These are phyloP conservation scores for Tolypocladium endophyticum DNA, from an alignment of 2,329 filamentous ascomycete species.

Conservation along the genomic window DNA sequence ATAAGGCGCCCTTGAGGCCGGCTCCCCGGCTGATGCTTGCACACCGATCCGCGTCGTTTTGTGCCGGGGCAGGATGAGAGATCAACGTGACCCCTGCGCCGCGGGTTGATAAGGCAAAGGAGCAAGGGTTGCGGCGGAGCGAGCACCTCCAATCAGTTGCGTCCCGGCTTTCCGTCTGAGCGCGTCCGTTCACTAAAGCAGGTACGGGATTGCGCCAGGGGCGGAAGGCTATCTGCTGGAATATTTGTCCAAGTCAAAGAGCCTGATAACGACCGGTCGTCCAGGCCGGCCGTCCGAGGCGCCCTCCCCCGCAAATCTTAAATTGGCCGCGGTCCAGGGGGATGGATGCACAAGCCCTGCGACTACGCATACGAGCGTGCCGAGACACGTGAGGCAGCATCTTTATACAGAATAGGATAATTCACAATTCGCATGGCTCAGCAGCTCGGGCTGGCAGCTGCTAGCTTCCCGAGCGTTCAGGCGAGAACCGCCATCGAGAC, in stretches of 20 bases:
- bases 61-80: not conserved
- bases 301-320: conserved; percentile 2
- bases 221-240: not conserved
- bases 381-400: not conserved
- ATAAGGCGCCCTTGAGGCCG: not conserved
- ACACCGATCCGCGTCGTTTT: no score
- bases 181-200: not conserved
- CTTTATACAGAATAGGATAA: not conserved
- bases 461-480: not conserved
- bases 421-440: not conserved
- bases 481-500: not conserved
- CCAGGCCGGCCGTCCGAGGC: not conserved
- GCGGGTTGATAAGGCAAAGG: not conserved
- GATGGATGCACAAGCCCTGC: not conserved
- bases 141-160: not conserved
- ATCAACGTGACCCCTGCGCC: not conserved
- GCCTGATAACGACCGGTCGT: not conserved
- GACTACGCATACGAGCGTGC: not conserved
- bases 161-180: not conserved
- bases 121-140: not conserved
- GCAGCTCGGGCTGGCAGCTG: not conserved
- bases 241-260: not conserved
- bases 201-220: not conserved
- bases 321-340: not conserved
- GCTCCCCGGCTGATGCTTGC: not conserved